Evolutionary conservation across 805 yeast species (phyloP), one percentile per base, ranked within the genome.

Genomic region (Zygoascus tannicola): DNA sequence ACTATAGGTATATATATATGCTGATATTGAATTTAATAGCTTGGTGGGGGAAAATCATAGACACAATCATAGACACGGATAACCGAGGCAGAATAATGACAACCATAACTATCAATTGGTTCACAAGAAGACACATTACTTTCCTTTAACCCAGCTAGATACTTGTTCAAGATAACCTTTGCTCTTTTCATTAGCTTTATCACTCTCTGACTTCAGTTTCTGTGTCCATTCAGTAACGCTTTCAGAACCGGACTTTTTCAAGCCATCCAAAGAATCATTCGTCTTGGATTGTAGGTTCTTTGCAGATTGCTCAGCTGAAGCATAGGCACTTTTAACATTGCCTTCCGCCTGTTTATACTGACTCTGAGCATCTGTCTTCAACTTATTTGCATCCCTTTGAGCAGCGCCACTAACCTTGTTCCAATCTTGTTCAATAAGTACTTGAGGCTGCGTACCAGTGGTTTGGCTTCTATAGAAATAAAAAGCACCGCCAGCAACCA

Each of bases 401-500:
- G 23, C 28, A n/a, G 52, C 54, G 21, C 32, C 23, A 12, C 44
- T 23, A 26, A 43, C 28, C 20, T 49, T 42, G 30, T 47, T 41
- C 28, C 44, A 40, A 37, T 51, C 56, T 46, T 52, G 54, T 23
- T 43, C 34, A 15, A 48, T 52, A 3, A 50, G 43, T 12, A 46
- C 46, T 38, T 49, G 50, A 21, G 55, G 54, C 34, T 44, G 36
- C 37, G 41, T 43, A 20, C 38, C 49, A 15, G 50, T 44, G 42
- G 41, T 45, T 23, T 48, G 43, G 21, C 50, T 35, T 41, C 45
- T 45, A 45, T 52, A 52, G 22, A 51, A 42, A 32, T 52, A 52
- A 30, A 44, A 49, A 19, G 48, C 56, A 10, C 47, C 55, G 7
- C 42, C 53, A 10, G 47, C 53, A 15, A 52, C 52, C 16, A 41